A percentile compares a stretch with the other conserved stretches of the same genome.
Conservation (phyloP, 305 asterid species). For the Solanum aculeatissimum region DNA sequence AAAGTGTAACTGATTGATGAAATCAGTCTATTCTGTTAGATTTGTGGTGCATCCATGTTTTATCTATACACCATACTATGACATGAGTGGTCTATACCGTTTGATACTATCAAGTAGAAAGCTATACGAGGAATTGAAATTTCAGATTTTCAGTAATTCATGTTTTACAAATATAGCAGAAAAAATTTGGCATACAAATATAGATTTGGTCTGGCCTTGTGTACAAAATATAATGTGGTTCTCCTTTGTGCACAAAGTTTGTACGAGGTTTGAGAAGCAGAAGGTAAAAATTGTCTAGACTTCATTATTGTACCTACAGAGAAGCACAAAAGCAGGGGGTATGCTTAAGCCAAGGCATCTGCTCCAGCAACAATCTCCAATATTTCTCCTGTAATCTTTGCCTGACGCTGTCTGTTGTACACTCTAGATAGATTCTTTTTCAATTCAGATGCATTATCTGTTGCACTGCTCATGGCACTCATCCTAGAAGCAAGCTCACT, state of each 20-base stretch:
- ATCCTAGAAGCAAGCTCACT: constrained; percentile 94
- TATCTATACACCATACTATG: not conserved
- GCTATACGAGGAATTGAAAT: not conserved
- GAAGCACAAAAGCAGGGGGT: constrained; percentile 13
- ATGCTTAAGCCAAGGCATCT: constrained; percentile 31
- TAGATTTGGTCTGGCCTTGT: constrained; percentile 1
- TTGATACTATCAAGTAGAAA: not conserved
- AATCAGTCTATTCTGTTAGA: not conserved
- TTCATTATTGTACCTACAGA: constrained; percentile 13
- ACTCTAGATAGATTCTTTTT: constrained; percentile 47
- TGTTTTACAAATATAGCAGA: not conserved
- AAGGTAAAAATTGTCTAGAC: constrained; percentile 12
- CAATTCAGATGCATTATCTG: constrained; percentile 74
- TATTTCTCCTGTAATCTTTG: constrained; percentile 91
- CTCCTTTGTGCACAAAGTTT: not conserved
- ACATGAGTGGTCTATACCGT: not conserved
- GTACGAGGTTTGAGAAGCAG: constrained; percentile 2
- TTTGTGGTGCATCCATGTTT: not conserved
- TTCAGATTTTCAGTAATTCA: not conserved
- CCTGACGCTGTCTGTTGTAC: constrained; percentile 88
- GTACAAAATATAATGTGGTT: not conserved
- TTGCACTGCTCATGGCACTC: constrained; percentile 87
- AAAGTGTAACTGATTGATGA: not conserved
- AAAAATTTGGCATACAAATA: not conserved
- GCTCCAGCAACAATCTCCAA: constrained; percentile 95